Conservation (phyloP, 2,329 filamentous ascomycete genomes). For the Penicillium sp. region DNA sequence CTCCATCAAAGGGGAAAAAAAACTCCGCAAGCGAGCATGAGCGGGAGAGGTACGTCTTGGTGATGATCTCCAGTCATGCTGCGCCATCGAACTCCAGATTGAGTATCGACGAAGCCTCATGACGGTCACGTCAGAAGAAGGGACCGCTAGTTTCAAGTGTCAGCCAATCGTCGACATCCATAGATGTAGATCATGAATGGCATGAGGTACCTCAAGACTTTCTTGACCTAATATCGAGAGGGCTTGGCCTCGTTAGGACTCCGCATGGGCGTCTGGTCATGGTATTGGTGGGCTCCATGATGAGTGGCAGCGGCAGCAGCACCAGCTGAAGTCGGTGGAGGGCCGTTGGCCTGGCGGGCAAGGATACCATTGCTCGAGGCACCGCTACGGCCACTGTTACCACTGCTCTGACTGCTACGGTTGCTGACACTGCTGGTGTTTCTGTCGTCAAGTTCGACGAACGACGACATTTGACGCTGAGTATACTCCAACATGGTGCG, state of each 20-base stretch:
- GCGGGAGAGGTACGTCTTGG: not conserved
- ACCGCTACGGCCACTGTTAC: constrained; percentile 30
- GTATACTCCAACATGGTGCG: constrained; percentile 43
- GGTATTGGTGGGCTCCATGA: constrained; percentile 1
- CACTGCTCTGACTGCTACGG: constrained; percentile 35
- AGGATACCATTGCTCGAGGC: constrained; percentile 25
- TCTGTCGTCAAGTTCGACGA: constrained; percentile 30
- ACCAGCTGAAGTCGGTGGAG: constrained; percentile 23
- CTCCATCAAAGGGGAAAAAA: constrained; percentile 5
- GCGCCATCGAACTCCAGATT: constrained; percentile 13
- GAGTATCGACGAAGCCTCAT: constrained; percentile 7
- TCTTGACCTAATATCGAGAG: constrained; percentile 8
- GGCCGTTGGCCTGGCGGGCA: constrained; percentile 21
- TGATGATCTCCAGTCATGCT: constrained; percentile 6
- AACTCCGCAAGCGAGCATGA: constrained; percentile 13
- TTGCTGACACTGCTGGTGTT: constrained; percentile 20
- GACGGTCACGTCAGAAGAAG: not conserved
- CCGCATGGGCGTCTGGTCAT: not conserved
- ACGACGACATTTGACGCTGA: constrained; percentile 40
- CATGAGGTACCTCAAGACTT: not conserved
- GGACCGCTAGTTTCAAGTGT: not conserved
- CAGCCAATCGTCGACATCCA: not conserved
- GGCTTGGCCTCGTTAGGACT: constrained; percentile 9
- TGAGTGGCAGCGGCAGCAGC: constrained; percentile 10
- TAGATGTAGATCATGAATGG: no score